Evolutionary conservation across 345 rosid species (phyloP), one percentile per base, ranked within the genome.

Genomic region (Turritis glabra): DNA sequence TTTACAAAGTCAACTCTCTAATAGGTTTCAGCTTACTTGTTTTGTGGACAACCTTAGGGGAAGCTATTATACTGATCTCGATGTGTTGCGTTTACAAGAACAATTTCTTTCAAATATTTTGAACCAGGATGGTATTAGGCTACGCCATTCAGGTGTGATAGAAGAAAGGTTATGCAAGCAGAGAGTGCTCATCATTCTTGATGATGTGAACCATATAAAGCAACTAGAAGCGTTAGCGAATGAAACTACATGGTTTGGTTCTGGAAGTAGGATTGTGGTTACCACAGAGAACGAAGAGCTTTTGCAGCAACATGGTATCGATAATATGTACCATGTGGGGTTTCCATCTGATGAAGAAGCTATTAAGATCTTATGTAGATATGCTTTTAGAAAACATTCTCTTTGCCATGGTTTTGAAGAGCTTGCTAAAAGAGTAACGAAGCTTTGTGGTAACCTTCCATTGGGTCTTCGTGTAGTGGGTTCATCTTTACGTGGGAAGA

Each of bases 221-320:
- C 87, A 87, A 60, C 71, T 90, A 9, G 17, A 82, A 6, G 88
- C 75, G 7, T 47, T 90, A 4, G 82, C 80, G 0, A 85, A 81
- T 2, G 40, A 75, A 27, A 67, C 41, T 60, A 56, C 76, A 3
- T 81, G 85, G 90, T 81, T 79, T 41, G 75, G 50, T 52, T 65
- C 71, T 35, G 85, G 88, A 56, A 88, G 85, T 70, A 78, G 79
- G 67, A 78, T 88, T 43, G 67, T 90, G 5, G 72, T 88, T 14
- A 88, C 96, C 33, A 85, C 91, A 40, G 80, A 92, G 72, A 72
- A 83, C 41, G 38, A 41, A 21, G 58, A 78, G 25, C 15, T 73
- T n/a, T 30, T 78, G n/a, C 63, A 54, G 5, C 38, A 44, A n/a
- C 57, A 70, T 55, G 41, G 23, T 15, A 41, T 70, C 1, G 0